Evolutionary conservation across 306 rosid genomes (phyloP).

Genomic region (Arachis stenosperma): DNA sequence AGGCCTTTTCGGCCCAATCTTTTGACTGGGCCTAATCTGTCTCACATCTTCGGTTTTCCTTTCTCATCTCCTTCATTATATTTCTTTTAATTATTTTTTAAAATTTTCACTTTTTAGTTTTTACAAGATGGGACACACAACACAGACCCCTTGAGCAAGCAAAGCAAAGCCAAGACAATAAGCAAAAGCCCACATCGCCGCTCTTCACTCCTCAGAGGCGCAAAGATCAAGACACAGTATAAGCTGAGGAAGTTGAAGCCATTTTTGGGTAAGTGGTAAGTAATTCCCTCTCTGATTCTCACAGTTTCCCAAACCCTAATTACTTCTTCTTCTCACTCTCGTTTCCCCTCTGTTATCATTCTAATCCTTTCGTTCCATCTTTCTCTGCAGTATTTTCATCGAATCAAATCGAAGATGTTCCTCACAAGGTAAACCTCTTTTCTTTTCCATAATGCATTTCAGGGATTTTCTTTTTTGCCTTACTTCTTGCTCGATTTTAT

Average conservation of each 20-base stretch:
- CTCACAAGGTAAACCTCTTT: slow-evolving; percentile 71
- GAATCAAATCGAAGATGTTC: slow-evolving; percentile 60
- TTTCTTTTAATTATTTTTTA: no score
- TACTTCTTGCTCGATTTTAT: background rate
- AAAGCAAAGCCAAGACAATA: background rate
- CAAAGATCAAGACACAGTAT: background rate
- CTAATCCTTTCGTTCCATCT: slow-evolving; percentile 16
- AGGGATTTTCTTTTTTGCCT: slow-evolving; percentile 6
- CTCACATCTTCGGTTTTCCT: no score
- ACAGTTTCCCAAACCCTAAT: background rate
- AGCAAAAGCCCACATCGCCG: background rate
- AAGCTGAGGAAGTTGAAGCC: background rate
- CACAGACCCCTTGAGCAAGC: slow-evolving; percentile 27
- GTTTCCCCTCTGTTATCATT: background rate
- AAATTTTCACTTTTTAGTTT: background rate
- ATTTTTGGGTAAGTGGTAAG: slow-evolving; percentile 20
- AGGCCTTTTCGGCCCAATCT: no score
- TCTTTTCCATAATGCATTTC: slow-evolving; percentile 1
- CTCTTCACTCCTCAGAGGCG: background rate
- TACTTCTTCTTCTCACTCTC: slow-evolving; percentile 4
- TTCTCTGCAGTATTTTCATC: slow-evolving; percentile 28
- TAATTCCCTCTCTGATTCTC: background rate
- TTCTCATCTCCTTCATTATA: no score
- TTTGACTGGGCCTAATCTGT: no score
- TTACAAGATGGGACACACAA: background rate